phyloP scores from a whole-genome alignment of 2,329 filamentous ascomycete species.

The Basipetospora chlamydospora region DNA sequence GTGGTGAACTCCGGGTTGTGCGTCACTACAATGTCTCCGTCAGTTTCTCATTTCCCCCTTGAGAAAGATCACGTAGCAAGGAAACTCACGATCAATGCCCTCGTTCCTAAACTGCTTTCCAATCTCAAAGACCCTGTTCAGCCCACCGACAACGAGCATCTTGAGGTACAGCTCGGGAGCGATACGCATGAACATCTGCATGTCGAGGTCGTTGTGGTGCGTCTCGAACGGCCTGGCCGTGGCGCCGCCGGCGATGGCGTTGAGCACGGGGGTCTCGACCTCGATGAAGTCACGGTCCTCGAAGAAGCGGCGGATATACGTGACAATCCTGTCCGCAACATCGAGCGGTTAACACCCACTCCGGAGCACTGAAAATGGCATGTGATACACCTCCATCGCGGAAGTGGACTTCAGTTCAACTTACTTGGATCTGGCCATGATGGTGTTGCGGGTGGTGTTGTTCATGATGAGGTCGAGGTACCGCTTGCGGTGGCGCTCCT shows the following conservation, averaged over 20 bases:
- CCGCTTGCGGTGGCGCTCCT: slow-evolving; percentile 82
- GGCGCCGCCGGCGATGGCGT: slow-evolving; percentile 85
- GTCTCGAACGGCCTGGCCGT: slow-evolving; percentile 89
- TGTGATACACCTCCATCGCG: no score
- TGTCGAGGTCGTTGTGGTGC: slow-evolving; percentile 89
- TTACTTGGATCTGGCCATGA: slow-evolving; percentile 54
- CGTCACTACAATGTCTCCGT: slow-evolving; percentile 64
- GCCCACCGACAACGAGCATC: slow-evolving; percentile 84
- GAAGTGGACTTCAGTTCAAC: no score
- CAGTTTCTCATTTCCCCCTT: slow-evolving; percentile 20
- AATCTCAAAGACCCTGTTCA: slow-evolving; percentile 91
- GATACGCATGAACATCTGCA: slow-evolving; percentile 89
- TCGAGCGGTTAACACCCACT: no score
- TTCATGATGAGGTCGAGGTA: slow-evolving; percentile 98
- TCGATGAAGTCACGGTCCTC: slow-evolving; percentile 80
- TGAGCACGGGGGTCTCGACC: slow-evolving; percentile 96
- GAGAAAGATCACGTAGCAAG: neutral
- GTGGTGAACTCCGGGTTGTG: slow-evolving; percentile 70
- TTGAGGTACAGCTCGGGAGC: slow-evolving; percentile 95
- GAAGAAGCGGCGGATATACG: slow-evolving; percentile 79
- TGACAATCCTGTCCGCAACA: slow-evolving; percentile 43
- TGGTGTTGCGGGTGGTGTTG: slow-evolving; percentile 66
- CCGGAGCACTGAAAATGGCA: no score
- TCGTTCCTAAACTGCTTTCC: slow-evolving; percentile 95
- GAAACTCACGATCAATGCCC: slow-evolving; percentile 30